These are phyloP conservation scores for Ascoidea tarda DNA, from an alignment of 805 yeast genomes.

Conservation along the genomic window DNA sequence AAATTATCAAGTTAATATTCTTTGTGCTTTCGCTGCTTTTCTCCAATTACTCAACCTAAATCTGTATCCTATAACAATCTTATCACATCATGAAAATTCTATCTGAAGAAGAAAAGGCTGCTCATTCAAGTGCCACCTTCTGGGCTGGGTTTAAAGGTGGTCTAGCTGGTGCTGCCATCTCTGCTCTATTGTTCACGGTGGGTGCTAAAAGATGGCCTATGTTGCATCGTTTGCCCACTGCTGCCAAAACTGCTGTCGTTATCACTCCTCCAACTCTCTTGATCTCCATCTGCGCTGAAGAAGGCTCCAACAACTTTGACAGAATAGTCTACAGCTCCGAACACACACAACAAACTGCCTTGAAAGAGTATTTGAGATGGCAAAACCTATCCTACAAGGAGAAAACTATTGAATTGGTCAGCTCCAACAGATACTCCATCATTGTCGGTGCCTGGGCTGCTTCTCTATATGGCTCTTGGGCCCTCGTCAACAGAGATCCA, in stretches of 20 bases:
- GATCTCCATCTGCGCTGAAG: slow-evolving; percentile 56
- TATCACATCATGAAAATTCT: slow-evolving; percentile 42
- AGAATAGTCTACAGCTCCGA: slow-evolving; percentile 39
- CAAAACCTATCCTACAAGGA: slow-evolving; percentile 31
- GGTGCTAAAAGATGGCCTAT: slow-evolving; percentile 34
- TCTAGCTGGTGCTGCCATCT: slow-evolving; percentile 38
- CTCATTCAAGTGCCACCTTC: slow-evolving; percentile 43
- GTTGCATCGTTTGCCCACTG: slow-evolving; percentile 32
- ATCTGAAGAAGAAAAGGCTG: slow-evolving; percentile 50
- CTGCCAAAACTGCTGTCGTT: slow-evolving; percentile 48
- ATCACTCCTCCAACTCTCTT: slow-evolving; percentile 53
- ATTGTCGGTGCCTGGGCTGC: slow-evolving; percentile 70
- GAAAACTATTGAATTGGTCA: slow-evolving; percentile 31
- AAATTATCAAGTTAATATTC: too few relatives aligned
- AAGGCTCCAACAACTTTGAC: slow-evolving; percentile 56
- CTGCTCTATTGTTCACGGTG: slow-evolving; percentile 37
- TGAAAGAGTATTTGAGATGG: slow-evolving; percentile 40
- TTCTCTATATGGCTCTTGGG: slow-evolving; percentile 72
- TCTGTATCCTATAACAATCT: too few relatives aligned
- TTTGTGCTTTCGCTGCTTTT: too few relatives aligned
- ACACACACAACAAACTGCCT: slow-evolving; percentile 21
- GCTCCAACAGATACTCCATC: slow-evolving; percentile 48
- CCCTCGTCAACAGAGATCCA: slow-evolving; percentile 54
- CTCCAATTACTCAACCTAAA: too few relatives aligned
- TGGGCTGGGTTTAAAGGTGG: slow-evolving; percentile 52